Percentiles rank a stretch among this genome's conserved stretches.
phyloP scores from a whole-genome alignment of 176 grass and related monocot genomes.

The Carex myosuroides region DNA sequence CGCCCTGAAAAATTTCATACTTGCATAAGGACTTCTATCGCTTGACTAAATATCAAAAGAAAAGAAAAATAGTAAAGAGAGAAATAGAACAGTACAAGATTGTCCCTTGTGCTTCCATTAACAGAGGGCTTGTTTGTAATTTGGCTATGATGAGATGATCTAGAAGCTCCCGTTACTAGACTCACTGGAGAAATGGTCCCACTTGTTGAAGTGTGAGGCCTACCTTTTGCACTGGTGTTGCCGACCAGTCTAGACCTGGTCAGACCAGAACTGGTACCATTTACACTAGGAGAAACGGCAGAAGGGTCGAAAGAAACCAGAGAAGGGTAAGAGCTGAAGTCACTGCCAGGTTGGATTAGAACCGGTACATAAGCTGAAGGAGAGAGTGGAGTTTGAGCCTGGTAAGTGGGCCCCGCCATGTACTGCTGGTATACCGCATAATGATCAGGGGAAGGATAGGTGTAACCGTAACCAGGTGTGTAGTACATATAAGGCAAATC shows the following conservation, averaged over 20 bases:
- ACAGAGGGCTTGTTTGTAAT: conserved; percentile 32
- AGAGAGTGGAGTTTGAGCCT: conserved; percentile 39
- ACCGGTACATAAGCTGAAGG: conserved; percentile 45
- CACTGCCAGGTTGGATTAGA: conserved; percentile 35
- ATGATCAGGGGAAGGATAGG: conserved; percentile 43
- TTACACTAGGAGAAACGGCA: neutral
- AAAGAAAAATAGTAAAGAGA: neutral
- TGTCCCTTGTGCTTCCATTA: conserved; percentile 9
- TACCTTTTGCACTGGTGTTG: conserved; percentile 30
- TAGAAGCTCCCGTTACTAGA: conserved; percentile 28
- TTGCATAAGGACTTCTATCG: neutral
- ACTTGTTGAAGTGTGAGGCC: conserved; percentile 34
- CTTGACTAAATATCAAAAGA: neutral
- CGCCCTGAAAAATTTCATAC: neutral
- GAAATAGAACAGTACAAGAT: neutral
- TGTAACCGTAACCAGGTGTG: conserved; percentile 58
- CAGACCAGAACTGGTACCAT: conserved; percentile 13
- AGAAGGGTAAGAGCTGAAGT: conserved; percentile 35
- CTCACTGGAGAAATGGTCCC: conserved; percentile 24
- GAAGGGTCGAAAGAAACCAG: conserved; percentile 16
- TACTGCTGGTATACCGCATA: conserved; percentile 45
- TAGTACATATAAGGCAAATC: conserved; percentile 54
- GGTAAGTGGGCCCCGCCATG: conserved; percentile 32
- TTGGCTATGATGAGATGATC: conserved; percentile 34
- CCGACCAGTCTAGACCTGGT: conserved; percentile 29